Evolutionary conservation across 805 yeast species (phyloP).

Genomic region (Candida yuanshanica): DNA sequence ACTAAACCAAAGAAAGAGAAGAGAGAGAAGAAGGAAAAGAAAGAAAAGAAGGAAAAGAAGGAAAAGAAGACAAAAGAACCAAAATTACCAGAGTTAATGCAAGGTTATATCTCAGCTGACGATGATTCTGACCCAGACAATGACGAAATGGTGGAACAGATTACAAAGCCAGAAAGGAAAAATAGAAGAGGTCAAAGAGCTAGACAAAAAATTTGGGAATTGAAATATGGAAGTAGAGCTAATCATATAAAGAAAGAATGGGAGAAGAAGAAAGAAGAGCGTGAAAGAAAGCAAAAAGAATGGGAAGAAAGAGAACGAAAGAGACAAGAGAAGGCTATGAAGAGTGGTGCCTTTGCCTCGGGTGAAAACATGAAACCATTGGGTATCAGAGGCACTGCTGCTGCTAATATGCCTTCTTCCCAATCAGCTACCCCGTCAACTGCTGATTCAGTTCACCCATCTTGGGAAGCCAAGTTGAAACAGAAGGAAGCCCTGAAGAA

Average conservation of each 20-base stretch:
- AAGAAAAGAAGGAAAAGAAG: slow-evolving; percentile 19
- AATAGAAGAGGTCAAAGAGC: slow-evolving; percentile 97
- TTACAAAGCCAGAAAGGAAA: slow-evolving; percentile 54
- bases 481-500: slow-evolving; percentile 62
- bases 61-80: slow-evolving; percentile 30
- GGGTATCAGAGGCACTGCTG: slow-evolving; percentile 26
- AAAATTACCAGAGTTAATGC: slow-evolving; percentile 61
- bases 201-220: slow-evolving; percentile 93
- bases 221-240: slow-evolving; percentile 80
- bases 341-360: slow-evolving; percentile 32
- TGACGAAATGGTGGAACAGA: slow-evolving; percentile 43
- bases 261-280: slow-evolving; percentile 46
- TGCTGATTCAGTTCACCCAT: slow-evolving; percentile 65
- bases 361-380: slow-evolving; percentile 37
- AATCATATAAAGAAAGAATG: slow-evolving; percentile 69
- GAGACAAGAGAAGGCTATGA: slow-evolving; percentile 49
- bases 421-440: slow-evolving; percentile 4
- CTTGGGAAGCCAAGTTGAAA: slow-evolving; percentile 88
- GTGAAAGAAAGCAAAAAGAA: slow-evolving; percentile 55
- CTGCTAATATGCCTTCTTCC: slow-evolving; percentile 11
- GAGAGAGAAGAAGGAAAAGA: slow-evolving; percentile 22
- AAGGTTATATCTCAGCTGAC: slow-evolving; percentile 84
- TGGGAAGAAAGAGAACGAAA: slow-evolving; percentile 68
- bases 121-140: slow-evolving; percentile 61
- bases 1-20: slow-evolving; percentile 15